Base-by-base conservation (phyloP, 305 asterid genomes). In the Coffea humblotiana region DNA sequence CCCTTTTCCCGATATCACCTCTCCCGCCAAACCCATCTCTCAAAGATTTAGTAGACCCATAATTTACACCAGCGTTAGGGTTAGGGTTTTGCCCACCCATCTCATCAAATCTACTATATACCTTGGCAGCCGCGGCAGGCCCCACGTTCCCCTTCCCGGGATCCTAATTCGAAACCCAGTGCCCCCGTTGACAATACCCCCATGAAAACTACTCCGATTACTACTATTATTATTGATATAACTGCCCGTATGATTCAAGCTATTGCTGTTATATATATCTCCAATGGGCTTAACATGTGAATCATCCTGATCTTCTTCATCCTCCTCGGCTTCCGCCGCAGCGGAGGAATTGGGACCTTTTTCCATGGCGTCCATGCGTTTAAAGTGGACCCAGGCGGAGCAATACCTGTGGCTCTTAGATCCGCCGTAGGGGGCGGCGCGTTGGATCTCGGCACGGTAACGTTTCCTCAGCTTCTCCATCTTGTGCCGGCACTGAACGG, bases 401-500 rank as follows among this genome's bases (percentile, higher is more conserved):
- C 91, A 84, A 83, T 84, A 91, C 0, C 96, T 88, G 71, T 76
- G 76, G 47, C 86, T 71, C 15, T 89, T 79, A 18, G 87, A 81
- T 6, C 96, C 97, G 45, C 91, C 95, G 86, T 85, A 90, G 0
- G 97, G 90, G 54, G 90, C 90, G 78, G 98, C 93, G 40, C 97
- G 88, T 86, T 93, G 98, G 86, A 91, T 89, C 93, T 95, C 99
- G 25, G 89, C 86, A 27, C 99, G 93, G 78, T 95, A 94, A 47
- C 99, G 88, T 82, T 95, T 93, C 40, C 99, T 81, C 29, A 95
- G 96, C 92, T 95, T 95, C 91, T 95, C 99, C 98, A 95, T 95
- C 92, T 95, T 95, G 87, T 95, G 99, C 43, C 99, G 94, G 82
- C 99, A 94, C 95, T 95, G 99, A 10, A 94, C 97, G 73, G 96